Conservation (phyloP, 495 filamentous ascomycete genomes). For the Daldinia vernicosa region DNA sequence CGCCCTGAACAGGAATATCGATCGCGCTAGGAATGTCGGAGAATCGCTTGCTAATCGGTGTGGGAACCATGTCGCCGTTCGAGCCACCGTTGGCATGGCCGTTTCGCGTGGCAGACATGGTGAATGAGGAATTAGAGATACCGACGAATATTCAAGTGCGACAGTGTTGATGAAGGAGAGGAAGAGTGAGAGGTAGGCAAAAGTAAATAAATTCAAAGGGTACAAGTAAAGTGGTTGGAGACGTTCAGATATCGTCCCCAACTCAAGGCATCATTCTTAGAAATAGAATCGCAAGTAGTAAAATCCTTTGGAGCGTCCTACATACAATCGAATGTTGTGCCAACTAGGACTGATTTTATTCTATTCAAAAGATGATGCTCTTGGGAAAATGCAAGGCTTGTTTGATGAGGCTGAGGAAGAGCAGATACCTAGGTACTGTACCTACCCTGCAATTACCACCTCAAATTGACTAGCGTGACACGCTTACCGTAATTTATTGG, state of each 20-base stretch:
- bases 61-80: slow-evolving; percentile 25
- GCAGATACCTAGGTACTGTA: background rate
- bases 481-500: background rate
- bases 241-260: slow-evolving; percentile 27
- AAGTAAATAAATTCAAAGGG: slow-evolving; percentile 1
- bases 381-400: slow-evolving; percentile 24
- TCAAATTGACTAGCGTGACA: slow-evolving; percentile 6
- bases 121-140: slow-evolving; percentile 5
- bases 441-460: background rate
- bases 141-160: slow-evolving; percentile 6
- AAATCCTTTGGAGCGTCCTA: background rate
- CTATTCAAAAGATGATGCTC: slow-evolving; percentile 7
- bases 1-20: slow-evolving; percentile 86
- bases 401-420: slow-evolving; percentile 36
- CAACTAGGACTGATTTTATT: background rate
- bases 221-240: slow-evolving; percentile 6
- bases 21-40: slow-evolving; percentile 87
- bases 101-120: slow-evolving; percentile 47
- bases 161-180: background rate
- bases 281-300: background rate
- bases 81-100: slow-evolving; percentile 45
- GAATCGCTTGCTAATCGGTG: slow-evolving; percentile 67
- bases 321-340: slow-evolving; percentile 5
- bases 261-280: slow-evolving; percentile 16
- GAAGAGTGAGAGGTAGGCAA: background rate